These are phyloP conservation scores for Solanum arcanum DNA, from an alignment of 257 asterid genomes.

Conservation along the genomic window DNA sequence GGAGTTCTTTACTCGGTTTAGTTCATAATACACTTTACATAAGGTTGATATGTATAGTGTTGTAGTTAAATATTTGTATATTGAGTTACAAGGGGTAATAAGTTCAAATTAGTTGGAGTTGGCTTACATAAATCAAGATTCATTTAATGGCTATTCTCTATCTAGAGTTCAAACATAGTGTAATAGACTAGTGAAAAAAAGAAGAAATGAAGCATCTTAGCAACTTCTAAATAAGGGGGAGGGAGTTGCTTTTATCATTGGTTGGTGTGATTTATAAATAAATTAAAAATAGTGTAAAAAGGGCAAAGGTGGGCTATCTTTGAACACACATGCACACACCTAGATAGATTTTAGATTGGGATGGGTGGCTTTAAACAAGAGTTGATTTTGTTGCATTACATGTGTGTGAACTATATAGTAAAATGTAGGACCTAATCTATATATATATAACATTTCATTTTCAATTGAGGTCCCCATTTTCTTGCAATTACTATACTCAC, in stretches of 20 bases:
- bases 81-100: background rate
- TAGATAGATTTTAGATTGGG: background rate
- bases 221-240: background rate
- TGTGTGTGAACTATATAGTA: background rate
- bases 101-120: background rate
- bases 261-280: background rate
- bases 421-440: background rate
- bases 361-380: background rate
- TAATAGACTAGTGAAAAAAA: background rate
- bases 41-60: background rate
- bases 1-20: background rate
- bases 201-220: background rate
- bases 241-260: background rate
- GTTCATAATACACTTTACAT: background rate
- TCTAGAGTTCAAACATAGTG: background rate
- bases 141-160: background rate
- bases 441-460: background rate
- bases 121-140: background rate
- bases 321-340: background rate
- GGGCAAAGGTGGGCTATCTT: background rate
- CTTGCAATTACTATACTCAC: background rate
- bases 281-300: background rate
- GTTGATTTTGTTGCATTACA: background rate
- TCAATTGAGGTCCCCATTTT: background rate
- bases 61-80: background rate